Conservation (phyloP, 768 basidiomycete species). For the Strobilomyces dryophilus region DNA sequence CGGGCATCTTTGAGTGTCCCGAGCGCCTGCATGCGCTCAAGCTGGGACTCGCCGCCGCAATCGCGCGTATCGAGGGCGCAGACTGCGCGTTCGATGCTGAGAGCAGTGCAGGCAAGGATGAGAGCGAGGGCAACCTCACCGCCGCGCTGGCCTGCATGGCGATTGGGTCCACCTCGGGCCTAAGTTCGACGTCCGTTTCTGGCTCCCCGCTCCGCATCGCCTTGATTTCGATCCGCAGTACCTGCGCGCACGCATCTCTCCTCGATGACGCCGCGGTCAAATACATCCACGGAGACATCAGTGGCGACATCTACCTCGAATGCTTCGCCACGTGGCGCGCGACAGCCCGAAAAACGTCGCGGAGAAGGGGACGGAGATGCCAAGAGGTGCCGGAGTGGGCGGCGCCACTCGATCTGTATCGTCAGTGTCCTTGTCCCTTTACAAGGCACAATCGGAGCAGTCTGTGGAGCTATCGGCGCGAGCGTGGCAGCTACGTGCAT, state of each 20-base stretch:
- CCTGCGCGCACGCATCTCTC: slow-evolving; percentile 50
- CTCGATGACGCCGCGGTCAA: slow-evolving; percentile 62
- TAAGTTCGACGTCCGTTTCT: slow-evolving; percentile 1
- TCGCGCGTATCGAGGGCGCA: slow-evolving; percentile 61
- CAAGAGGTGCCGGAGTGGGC: slow-evolving; percentile 50
- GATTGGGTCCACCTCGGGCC: slow-evolving; percentile 22
- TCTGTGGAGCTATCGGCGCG: slow-evolving; percentile 83
- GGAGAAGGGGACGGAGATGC: slow-evolving; percentile 70
- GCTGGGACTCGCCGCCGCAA: slow-evolving; percentile 74
- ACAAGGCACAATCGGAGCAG: slow-evolving; percentile 74
- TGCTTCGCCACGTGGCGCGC: slow-evolving; percentile 52
- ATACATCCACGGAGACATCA: slow-evolving; percentile 69
- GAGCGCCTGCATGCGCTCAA: slow-evolving; percentile 84
- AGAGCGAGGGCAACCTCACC: slow-evolving; percentile 45
- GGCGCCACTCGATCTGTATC: slow-evolving; percentile 78
- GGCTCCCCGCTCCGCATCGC: slow-evolving; percentile 17
- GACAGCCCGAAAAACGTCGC: slow-evolving; percentile 61
- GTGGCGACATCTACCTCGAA: slow-evolving; percentile 62
- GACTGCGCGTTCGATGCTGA: background rate
- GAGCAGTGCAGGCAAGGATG: background rate
- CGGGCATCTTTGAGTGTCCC: slow-evolving; percentile 81
- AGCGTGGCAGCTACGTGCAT: slow-evolving; percentile 36
- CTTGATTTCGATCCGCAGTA: slow-evolving; percentile 48
- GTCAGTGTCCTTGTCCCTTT: slow-evolving; percentile 38
- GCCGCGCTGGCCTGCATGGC: slow-evolving; percentile 45